These are phyloP conservation scores for Tylopilus sp. DNA, from an alignment of 768 basidiomycete species.

Conservation along the genomic window DNA sequence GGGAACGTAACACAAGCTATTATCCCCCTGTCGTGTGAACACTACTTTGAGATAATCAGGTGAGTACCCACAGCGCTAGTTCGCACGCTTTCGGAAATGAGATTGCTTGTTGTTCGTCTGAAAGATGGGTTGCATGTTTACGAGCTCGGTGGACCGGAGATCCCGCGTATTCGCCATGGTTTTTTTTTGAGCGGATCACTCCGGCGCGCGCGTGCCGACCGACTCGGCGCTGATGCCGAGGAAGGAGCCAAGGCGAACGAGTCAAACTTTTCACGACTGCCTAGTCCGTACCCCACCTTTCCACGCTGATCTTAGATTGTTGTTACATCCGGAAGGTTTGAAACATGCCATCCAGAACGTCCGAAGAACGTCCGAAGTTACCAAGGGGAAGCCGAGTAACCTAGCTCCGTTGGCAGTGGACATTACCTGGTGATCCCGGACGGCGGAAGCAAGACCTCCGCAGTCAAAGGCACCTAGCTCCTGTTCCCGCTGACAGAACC, in stretches of 20 bases:
- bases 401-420: conserved; percentile 11
- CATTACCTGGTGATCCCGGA: conserved; percentile 21
- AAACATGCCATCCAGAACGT: conserved; percentile 1
- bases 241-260: neutral
- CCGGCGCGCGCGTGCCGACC: neutral
- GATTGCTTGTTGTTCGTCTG: conserved; percentile 3
- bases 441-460: conserved; percentile 1
- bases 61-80: neutral
- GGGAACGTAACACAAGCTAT: conserved; percentile 8
- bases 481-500: neutral
- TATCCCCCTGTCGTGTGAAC: conserved; percentile 9
- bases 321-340: conserved; percentile 1
- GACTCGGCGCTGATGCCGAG: neutral
- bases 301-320: conserved; percentile 21
- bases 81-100: conserved; percentile 17
- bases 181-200: conserved; percentile 5
- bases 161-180: conserved; percentile 4
- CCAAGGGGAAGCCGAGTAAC: conserved; percentile 5
- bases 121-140: conserved; percentile 11
- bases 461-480: neutral
- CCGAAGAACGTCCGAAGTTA: conserved; percentile 16
- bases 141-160: conserved; percentile 10
- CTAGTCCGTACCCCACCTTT: neutral
- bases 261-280: neutral
- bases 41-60: conserved; percentile 15